Percentiles rank a stretch among this genome's conserved stretches.
phyloP scores from a whole-genome alignment of 2,329 filamentous ascomycete genomes.

The Orbilia blumenaviensis region DNA sequence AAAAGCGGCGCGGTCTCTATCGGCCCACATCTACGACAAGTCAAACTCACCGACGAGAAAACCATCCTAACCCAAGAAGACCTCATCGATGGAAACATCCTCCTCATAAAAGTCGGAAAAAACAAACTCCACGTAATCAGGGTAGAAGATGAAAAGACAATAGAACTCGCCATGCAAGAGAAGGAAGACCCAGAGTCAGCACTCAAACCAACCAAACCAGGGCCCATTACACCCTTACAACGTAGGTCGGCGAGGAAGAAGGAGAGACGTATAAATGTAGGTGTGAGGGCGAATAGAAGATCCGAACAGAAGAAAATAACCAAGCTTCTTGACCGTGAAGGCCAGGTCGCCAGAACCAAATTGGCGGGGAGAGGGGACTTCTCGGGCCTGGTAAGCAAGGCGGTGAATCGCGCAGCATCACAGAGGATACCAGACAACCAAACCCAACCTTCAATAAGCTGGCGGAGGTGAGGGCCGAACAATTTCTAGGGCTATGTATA shows the following conservation, averaged over 20 bases:
- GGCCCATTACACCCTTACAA: neutral
- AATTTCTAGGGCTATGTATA: no score
- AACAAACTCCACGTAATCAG: slow-evolving; percentile 32
- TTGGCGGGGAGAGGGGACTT: no score
- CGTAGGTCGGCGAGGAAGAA: neutral
- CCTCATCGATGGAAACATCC: slow-evolving; percentile 14
- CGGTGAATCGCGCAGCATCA: no score
- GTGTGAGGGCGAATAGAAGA: neutral
- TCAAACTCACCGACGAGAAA: slow-evolving; percentile 13
- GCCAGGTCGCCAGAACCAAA: neutral
- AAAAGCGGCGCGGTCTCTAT: slow-evolving; percentile 35
- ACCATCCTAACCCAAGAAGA: neutral
- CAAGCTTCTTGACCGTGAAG: neutral
- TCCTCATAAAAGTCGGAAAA: slow-evolving; percentile 40
- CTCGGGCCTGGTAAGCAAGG: no score
- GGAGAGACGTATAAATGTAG: no score
- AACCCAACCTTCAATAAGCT: no score
- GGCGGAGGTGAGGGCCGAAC: no score
- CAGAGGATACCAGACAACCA: no score
- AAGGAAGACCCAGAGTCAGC: neutral
- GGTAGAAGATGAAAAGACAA: neutral
- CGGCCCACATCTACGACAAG: slow-evolving; percentile 29
- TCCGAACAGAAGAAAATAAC: neutral
- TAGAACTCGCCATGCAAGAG: neutral
- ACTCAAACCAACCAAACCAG: neutral